A percentile compares a stretch with the other conserved stretches of the same genome.
Conservation (phyloP, 805 yeast genomes). For the Limtongia smithiae region DNA sequence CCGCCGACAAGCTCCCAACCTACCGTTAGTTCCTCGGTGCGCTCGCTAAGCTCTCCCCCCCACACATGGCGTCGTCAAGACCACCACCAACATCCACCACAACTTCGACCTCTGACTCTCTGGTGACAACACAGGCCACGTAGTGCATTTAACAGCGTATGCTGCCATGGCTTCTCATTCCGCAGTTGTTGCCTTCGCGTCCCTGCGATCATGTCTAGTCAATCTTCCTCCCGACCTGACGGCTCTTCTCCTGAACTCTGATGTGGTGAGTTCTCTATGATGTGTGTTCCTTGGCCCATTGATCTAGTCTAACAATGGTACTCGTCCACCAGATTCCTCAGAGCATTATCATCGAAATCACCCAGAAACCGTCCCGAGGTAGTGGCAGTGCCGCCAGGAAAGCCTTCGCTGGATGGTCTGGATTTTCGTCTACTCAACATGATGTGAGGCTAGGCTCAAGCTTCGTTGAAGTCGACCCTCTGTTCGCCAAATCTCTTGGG, state of each 20-base stretch:
- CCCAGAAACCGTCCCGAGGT: slow-evolving; percentile 26
- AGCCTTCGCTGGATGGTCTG: slow-evolving; percentile 65
- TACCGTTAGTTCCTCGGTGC: no score
- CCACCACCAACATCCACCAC: no score
- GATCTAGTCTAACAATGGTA: not conserved
- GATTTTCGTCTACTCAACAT: slow-evolving; percentile 42
- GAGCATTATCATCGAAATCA: slow-evolving; percentile 50
- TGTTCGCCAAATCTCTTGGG: slow-evolving; percentile 53
- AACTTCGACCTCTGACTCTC: no score
- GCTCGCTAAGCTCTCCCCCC: no score
- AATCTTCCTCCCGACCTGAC: slow-evolving; percentile 52
- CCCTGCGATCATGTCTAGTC: slow-evolving; percentile 49
- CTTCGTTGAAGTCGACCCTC: slow-evolving; percentile 61
- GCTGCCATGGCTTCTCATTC: slow-evolving; percentile 36
- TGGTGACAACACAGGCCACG: no score
- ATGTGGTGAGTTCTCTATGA: slow-evolving; percentile 46
- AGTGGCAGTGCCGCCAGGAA: slow-evolving; percentile 14
- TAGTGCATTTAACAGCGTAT: no score
- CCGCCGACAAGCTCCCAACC: not conserved
- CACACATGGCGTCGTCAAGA: no score
- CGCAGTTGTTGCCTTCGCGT: slow-evolving; percentile 38
- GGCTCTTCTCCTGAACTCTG: slow-evolving; percentile 47
- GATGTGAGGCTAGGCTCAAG: slow-evolving; percentile 23
- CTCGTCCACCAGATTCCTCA: slow-evolving; percentile 43
- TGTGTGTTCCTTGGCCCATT: no score